Percentiles rank a stretch among this genome's conserved stretches.
These are phyloP conservation scores for Fusarium virguliforme DNA, from an alignment of 2,329 filamentous ascomycete genomes.

Conservation along the genomic window DNA sequence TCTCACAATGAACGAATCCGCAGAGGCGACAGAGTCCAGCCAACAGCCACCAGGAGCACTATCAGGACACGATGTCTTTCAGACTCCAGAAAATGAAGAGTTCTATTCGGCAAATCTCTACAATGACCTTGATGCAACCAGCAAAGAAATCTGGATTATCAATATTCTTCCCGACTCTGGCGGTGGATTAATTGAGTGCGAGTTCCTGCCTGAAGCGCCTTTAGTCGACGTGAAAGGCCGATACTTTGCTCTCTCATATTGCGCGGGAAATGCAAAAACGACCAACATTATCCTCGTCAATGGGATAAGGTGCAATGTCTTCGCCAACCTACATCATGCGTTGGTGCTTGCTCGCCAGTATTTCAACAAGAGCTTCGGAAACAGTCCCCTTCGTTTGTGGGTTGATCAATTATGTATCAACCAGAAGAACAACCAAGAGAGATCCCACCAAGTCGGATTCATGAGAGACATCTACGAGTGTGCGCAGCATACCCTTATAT, in stretches of 20 bases:
- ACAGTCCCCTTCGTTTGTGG: not conserved
- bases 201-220: not conserved
- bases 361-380: conserved; percentile 17
- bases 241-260: conserved; percentile 28
- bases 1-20: too few relatives aligned
- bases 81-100: conserved; percentile 25
- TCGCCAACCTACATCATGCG: conserved; percentile 24
- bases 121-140: not conserved
- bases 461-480: conserved; percentile 21
- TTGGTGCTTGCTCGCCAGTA: not conserved
- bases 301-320: conserved; percentile 1
- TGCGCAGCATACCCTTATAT: not conserved
- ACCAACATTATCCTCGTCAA: not conserved
- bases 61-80: conserved; percentile 32
- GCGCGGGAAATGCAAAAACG: conserved; percentile 1
- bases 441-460: conserved; percentile 32
- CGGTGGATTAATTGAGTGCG: conserved; percentile 11
- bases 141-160: conserved; percentile 22
- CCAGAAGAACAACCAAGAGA: conserved; percentile 8
- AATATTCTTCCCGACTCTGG: not conserved
- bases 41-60: too few relatives aligned
- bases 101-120: not conserved
- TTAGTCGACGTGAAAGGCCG: not conserved
- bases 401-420: conserved; percentile 32
- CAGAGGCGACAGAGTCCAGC: too few relatives aligned